These are phyloP conservation scores for Drosera capensis DNA, from an alignment of 148 eudicot species.

Conservation along the genomic window DNA sequence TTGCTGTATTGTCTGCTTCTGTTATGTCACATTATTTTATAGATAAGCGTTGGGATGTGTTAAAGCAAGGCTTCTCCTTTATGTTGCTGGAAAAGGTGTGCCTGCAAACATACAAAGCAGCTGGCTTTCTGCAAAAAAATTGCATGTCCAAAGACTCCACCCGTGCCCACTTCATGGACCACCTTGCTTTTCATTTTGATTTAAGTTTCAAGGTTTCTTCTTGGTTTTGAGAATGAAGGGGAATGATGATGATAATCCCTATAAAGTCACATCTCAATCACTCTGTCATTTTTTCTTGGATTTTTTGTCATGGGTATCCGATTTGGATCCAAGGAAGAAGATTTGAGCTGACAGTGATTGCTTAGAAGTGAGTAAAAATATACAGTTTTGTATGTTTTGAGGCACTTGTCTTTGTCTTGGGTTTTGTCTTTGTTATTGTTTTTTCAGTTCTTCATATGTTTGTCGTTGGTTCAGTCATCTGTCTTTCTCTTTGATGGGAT, in stretches of 20 bases:
- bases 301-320: slow-evolving; percentile 1
- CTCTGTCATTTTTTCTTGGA: too few species aligned
- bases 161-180: slow-evolving; percentile 14
- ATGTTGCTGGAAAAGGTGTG: slow-evolving; percentile 1
- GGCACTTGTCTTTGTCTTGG: not conserved
- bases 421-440: too few species aligned
- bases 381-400: not conserved
- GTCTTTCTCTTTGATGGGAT: too few species aligned
- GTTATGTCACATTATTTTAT: slow-evolving; percentile 18
- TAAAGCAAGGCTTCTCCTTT: slow-evolving; percentile 9
- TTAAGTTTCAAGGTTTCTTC: slow-evolving; percentile 7
- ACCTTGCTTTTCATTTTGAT: slow-evolving; percentile 6
- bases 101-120: not conserved
- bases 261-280: slow-evolving; percentile 3
- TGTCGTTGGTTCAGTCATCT: too few species aligned
- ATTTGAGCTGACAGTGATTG: not conserved
- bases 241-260: slow-evolving; percentile 26
- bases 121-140: slow-evolving; percentile 7
- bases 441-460: too few species aligned
- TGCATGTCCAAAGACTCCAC: too few species aligned
- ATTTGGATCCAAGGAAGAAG: not conserved
- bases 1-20: slow-evolving; percentile 27
- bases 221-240: slow-evolving; percentile 7
- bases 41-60: slow-evolving; percentile 16
- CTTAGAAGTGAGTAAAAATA: not conserved